phyloP scores from a whole-genome alignment of 495 filamentous ascomycete genomes.

The Glarea lozoyensis region DNA sequence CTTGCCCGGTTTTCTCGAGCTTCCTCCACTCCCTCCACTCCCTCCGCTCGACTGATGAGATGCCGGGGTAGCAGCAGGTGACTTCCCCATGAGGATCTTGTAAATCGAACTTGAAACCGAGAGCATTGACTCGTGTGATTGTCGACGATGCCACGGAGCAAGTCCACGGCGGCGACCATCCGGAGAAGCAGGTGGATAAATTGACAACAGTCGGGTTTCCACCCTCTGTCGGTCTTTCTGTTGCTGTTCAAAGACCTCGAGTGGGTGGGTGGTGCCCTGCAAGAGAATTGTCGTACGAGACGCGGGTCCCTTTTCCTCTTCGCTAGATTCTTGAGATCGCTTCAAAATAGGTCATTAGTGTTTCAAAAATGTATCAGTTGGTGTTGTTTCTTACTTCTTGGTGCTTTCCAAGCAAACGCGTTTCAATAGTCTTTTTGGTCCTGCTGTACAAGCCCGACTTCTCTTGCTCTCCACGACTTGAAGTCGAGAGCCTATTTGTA shows the following conservation, averaged over 20 bases:
- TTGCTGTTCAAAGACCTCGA: conserved; percentile 6
- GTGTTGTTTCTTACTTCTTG: too few relatives aligned
- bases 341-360: too few relatives aligned
- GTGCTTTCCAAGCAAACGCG: too few relatives aligned
- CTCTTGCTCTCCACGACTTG: too few relatives aligned
- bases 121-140: conserved; percentile 23
- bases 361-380: too few relatives aligned
- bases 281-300: conserved; percentile 18
- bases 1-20: conserved; percentile 4
- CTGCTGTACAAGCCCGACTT: too few relatives aligned
- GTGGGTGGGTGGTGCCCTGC: conserved; percentile 12
- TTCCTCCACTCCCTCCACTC: conserved; percentile 8
- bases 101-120: conserved; percentile 31
- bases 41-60: background rate
- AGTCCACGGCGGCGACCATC: conserved; percentile 25
- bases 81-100: conserved; percentile 26
- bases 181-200: conserved; percentile 10
- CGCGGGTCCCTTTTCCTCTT: background rate
- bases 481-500: too few relatives aligned
- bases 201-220: background rate
- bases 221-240: background rate
- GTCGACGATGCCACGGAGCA: conserved; percentile 32
- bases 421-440: too few relatives aligned
- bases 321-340: too few relatives aligned
- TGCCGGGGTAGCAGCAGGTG: conserved; percentile 23